Evolutionary conservation across 495 filamentous ascomycete genomes (phyloP), one percentile per base, ranked within the genome.

Genomic region (Viridothelium virens): DNA sequence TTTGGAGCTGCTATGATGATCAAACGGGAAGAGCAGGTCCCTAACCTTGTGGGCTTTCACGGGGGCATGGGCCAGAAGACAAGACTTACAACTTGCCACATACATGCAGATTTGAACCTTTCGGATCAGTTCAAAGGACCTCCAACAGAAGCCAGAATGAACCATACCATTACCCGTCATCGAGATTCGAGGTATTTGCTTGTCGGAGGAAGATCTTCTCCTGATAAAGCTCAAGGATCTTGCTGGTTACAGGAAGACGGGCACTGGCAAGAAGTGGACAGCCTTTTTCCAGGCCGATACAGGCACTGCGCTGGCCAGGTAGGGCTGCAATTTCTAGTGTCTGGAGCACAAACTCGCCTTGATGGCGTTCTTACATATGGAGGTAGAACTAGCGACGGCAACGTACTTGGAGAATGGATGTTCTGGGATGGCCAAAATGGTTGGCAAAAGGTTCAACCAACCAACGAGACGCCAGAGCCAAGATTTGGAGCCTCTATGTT

Each of bases 131-230:
- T 73, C 44, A 34, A 62, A 9, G 65, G 65, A 41, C 72, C 64
- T 80, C 39, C 84, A 76, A 44, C 76, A 39, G 62, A 79, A 12
- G 77, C 80, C 63, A 80, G 90, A 56, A 89, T 92, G 84, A 92
- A 89, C 67, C 91, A 95, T 73, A 88, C 88, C 0, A 78, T 92
- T 25, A 91, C 87, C 11, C 75, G 81, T 44, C 69, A 79, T 76
- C 33, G 71, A 74, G 61, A 73, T 4, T 67, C 72, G 3, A 79
- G 80, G 44, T 82, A 79, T 65, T 73, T 96, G 9, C 75, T 96
- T 18, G 84, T 87, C n/a, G 91, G 92, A 18, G 92, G 92, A 14
- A 80, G 92, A 61, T 81, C 83, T 12, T 92, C 90, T 6, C 92
- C 92, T 2, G 80, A 86, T 16, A 80, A 78, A 31, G 84, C 83